A percentile compares a stretch with the other conserved stretches of the same genome.
phyloP scores from a whole-genome alignment of 1,284 basidiomycete species.

The Ceratobasidium theobromae region DNA sequence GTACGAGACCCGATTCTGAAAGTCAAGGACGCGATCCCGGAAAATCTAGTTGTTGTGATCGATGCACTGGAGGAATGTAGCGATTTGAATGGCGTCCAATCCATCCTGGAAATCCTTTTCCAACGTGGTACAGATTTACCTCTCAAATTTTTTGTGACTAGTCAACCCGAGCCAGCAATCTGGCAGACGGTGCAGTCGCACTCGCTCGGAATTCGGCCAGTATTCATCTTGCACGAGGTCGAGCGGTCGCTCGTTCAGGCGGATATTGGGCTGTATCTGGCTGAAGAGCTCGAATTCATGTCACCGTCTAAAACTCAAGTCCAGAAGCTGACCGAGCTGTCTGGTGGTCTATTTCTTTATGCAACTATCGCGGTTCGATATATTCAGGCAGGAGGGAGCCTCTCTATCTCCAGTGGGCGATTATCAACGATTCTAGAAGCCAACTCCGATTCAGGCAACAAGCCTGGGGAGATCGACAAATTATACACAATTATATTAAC shows the following conservation, averaged over 20 bases:
- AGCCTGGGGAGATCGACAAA: too few species aligned
- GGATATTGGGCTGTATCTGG: neutral
- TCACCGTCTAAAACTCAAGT: neutral
- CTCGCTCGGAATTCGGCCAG: neutral
- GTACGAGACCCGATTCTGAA: neutral
- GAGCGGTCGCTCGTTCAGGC: neutral
- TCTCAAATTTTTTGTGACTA: too few species aligned
- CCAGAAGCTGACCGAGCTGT: neutral
- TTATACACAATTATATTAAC: too few species aligned
- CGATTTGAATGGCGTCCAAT: too few species aligned
- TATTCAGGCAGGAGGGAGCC: neutral
- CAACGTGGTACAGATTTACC: too few species aligned
- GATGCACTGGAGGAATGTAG: too few species aligned
- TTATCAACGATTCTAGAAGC: too few species aligned
- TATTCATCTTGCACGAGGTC: neutral
- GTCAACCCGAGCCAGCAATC: neutral
- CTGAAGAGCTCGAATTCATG: neutral
- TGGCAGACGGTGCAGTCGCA: neutral
- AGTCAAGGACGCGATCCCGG: too few species aligned
- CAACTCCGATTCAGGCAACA: too few species aligned
- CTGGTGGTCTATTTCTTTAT: too few species aligned
- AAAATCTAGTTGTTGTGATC: too few species aligned
- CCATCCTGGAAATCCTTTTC: too few species aligned
- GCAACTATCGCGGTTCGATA: neutral
- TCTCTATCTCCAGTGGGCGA: neutral